Base-by-base conservation (phyloP, 2,329 filamentous ascomycete species). In the Hortaea werneckii region DNA sequence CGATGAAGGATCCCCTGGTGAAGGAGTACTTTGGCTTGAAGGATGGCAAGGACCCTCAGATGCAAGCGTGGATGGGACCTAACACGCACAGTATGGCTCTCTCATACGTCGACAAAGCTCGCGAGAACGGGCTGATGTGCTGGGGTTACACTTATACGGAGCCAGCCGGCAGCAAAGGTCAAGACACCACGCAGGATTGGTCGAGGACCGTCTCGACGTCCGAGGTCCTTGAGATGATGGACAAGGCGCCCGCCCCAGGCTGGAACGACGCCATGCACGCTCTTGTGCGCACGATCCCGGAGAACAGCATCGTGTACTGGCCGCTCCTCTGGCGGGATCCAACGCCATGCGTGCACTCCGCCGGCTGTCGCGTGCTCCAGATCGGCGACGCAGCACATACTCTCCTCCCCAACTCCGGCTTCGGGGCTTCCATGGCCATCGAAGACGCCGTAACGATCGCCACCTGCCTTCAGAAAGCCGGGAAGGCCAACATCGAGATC, bases 251-350 rank as follows among this genome's bases (percentile, higher is more conserved):
- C 7, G 37, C 50, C 9, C 58, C 62, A 45, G 60, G 72, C 44
- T 69, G 72, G 53, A 9, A n/a, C 32, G 69, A 69, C 1, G 61
- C 66, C 10, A 71, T 75, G 44, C 63, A 63, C 20, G 67, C 66
- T 1, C 68, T 72, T 1, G 65, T 76, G 9, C 57, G 63, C 29
- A 64, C 65, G 37, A 75, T 53, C n/a, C 57, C 56, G 27, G 43
- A 54, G 5, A 48, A 45, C n/a, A 50, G 32, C 9, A 53, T 58
- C 6, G 65, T 77, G 1, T 73, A 76, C 53, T 78, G 73, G 73
- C 76, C 75, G 52, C 70, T 77, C 26, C 73, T 73, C 39, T 76
- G 74, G 49, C 67, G 74, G 37, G 72, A 76, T 52, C 74, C 74
- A 0, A 62, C 74, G 7, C 69, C 73, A 0, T 71, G 66, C 0